These are phyloP conservation scores for Trichosanthes truncata DNA, from an alignment of 306 rosid species.

Conservation along the genomic window DNA sequence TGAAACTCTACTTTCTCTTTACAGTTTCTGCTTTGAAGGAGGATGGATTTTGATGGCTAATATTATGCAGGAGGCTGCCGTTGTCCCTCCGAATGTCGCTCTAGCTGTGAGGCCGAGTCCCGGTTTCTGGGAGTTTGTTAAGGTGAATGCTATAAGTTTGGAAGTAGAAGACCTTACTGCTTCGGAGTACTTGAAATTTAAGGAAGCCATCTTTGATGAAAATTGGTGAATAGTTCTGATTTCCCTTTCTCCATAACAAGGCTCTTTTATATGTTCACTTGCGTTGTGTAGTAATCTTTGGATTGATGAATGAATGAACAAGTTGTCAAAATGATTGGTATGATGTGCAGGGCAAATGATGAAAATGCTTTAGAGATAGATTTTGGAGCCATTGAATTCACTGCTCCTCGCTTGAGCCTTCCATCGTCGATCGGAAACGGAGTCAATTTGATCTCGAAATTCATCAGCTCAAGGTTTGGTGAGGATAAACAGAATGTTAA, in stretches of 20 bases:
- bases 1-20: background rate
- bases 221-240: slow-evolving; percentile 17
- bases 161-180: slow-evolving; percentile 19
- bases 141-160: slow-evolving; percentile 28
- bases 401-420: slow-evolving; percentile 24
- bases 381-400: slow-evolving; percentile 34
- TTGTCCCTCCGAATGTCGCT: slow-evolving; percentile 36
- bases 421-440: slow-evolving; percentile 42
- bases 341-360: slow-evolving; percentile 33
- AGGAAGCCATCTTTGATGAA: slow-evolving; percentile 32
- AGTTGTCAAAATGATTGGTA: background rate
- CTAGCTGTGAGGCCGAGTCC: slow-evolving; percentile 37
- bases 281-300: background rate
- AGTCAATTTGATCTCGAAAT: slow-evolving; percentile 23
- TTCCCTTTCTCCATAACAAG: background rate
- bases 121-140: slow-evolving; percentile 32
- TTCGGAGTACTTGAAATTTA: slow-evolving; percentile 29
- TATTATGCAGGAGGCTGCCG: slow-evolving; percentile 33
- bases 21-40: background rate
- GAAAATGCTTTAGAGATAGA: slow-evolving; percentile 32
- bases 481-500: slow-evolving; percentile 18
- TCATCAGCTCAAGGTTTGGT: slow-evolving; percentile 22
- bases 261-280: background rate
- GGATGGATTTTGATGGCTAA: background rate
- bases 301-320: background rate